phyloP scores from a whole-genome alignment of 306 rosid species.

The Quercus cerris region DNA sequence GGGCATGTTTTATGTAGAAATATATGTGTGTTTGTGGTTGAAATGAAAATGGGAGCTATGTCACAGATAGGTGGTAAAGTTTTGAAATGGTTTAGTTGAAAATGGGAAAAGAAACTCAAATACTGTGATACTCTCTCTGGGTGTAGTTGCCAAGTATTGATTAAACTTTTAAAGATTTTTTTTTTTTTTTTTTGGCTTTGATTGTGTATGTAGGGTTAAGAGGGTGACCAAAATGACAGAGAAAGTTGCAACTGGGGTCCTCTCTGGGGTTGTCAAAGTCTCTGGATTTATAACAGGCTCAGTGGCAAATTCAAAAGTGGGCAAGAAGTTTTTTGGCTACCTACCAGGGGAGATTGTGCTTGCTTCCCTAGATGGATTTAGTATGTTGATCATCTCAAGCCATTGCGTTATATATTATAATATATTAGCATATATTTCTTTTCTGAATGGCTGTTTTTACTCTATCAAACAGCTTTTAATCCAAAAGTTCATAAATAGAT shows the following conservation, averaged over 20 bases:
- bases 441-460: neutral
- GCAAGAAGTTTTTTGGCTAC: conserved; percentile 71
- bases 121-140: neutral
- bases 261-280: conserved; percentile 82
- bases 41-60: neutral
- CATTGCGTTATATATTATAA: neutral
- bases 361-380: conserved; percentile 92
- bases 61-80: neutral
- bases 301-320: conserved; percentile 62
- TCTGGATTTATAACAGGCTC: conserved; percentile 76
- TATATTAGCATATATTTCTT: neutral
- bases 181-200: conserved; percentile 4
- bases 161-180: neutral
- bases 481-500: neutral
- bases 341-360: conserved; percentile 89
- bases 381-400: conserved; percentile 36
- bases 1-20: too few species aligned
- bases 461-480: neutral
- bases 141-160: conserved; percentile 2
- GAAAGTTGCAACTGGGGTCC: conserved; percentile 86
- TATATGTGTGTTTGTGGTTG: neutral
- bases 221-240: conserved; percentile 78
- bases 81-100: neutral
- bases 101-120: too few species aligned
- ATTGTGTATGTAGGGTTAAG: conserved; percentile 67